Base-by-base conservation (phyloP, 305 asterid species). In the Fraxinus albicans region DNA sequence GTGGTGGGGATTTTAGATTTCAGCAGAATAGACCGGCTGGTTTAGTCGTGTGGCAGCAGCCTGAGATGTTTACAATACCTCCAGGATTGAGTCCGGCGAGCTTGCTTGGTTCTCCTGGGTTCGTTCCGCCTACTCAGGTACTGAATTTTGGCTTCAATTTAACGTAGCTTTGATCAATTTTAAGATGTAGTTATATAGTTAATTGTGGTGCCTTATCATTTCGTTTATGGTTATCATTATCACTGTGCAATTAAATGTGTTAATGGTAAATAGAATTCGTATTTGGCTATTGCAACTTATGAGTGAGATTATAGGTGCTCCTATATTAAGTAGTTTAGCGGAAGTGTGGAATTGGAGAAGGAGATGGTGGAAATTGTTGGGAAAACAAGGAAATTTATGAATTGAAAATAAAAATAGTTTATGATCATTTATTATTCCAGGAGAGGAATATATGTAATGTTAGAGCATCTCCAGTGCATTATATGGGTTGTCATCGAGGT, bases 61-160 rank as follows among this genome's bases (percentile, higher is more conserved):
- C 84, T 67, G 90, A 81, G 19, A 77, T 89, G 86, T 86, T 92
- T 79, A 88, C 92, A 67, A 75, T 94, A 80, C 98, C 97, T 3
- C 87, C 94, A 6, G 98, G 96, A 12, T 72, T 94, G 88, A 92
- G 92, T 58, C 96, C 94, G 0, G 92, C 94, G 53, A 82, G 84
- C 86, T 89, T 92, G 88, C 88, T 95, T 12, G 95, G 93, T 83
- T 93, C 98, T 17, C 94, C 96, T 21, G 92, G 89, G 60, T 80
- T 90, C 25, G 88, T 90, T 78, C 81, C 92, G 8, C 76, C 90
- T 65, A 86, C 86, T 42, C 98, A 92, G 98, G 98, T 95, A 89
- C 29, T 77, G 50, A 19, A 17, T 29, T 73, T 40, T 42, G 82
- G 10, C 34, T 79, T 65, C 78, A 35, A 42, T 70, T 81, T 78